These are phyloP conservation scores for Tricholoma saponaceum DNA, from an alignment of 768 basidiomycete genomes.

Conservation along the genomic window DNA sequence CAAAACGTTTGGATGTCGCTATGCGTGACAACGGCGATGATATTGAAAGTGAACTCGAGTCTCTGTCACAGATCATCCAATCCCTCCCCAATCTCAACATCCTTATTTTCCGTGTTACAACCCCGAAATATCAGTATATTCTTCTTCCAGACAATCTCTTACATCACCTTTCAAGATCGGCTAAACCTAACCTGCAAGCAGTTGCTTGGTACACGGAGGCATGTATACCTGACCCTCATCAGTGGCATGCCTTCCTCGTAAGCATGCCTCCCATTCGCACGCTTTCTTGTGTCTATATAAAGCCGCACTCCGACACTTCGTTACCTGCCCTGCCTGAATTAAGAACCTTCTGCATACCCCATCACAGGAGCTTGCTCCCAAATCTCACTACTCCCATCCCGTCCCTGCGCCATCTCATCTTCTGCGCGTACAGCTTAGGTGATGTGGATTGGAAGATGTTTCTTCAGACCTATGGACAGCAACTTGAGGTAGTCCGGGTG, in stretches of 20 bases:
- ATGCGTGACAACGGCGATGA: slow-evolving; percentile 8
- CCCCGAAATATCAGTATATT: background rate
- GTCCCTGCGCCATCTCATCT: slow-evolving; percentile 3
- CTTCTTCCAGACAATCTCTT: slow-evolving; percentile 1
- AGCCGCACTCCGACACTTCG: too few species aligned
- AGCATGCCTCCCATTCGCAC: slow-evolving; percentile 5
- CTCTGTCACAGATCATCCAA: slow-evolving; percentile 9
- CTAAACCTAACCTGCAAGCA: slow-evolving; percentile 7
- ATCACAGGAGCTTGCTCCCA: background rate
- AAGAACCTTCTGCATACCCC: background rate
- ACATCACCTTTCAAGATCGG: slow-evolving; percentile 2
- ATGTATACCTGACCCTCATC: background rate
- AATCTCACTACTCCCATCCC: background rate
- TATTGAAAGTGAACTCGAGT: background rate
- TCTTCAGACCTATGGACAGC: slow-evolving; percentile 8
- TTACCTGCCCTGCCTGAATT: background rate
- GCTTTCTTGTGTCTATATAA: background rate
- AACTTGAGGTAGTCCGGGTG: slow-evolving; percentile 10
- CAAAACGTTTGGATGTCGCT: slow-evolving; percentile 17
- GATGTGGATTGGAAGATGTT: background rate
- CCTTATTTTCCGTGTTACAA: slow-evolving; percentile 3
- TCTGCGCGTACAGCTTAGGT: background rate
- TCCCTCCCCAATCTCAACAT: slow-evolving; percentile 16
- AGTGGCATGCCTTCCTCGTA: slow-evolving; percentile 10
- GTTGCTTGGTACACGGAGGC: slow-evolving; percentile 3